Base-by-base conservation (phyloP, 2,329 filamentous ascomycete species). In the Teratosphaeria destructans region DNA sequence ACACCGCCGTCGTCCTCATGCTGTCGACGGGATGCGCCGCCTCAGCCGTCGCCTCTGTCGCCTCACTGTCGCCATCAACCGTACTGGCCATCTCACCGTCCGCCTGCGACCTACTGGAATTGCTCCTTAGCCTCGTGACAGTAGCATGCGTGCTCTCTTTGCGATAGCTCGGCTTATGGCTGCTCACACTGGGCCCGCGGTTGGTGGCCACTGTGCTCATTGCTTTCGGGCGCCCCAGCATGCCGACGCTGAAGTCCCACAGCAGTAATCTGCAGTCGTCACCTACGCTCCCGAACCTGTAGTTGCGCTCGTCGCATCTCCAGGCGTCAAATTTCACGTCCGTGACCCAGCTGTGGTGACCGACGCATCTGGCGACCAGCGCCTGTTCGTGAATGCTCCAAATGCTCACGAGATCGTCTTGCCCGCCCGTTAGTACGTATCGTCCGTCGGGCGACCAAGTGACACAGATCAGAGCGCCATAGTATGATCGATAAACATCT, bases 391-490 rank as follows among this genome's bases (percentile, higher is more conserved):
- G 82, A 43, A 96, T 81, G 16, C 87, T 94, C 94, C 94, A 99
- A 66, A 99, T 96, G 0, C 91, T 95, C 12, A 99, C 88, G 10
- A 97, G 79, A 72, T 99, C 94, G 72, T 99, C 94, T 74, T 97
- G 93, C 4, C 94, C 92, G 57, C 94, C 94, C 0, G 94, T 96
- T 19, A 99, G 80, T 57, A 99, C 86, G 73, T 97, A 99, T 72
- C 95, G 93, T 57, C 91, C 92, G 70, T 99, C 94, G 10, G 94
- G 94, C 6, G 93, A 96, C 94, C 94, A 99, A 75, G 90, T 95
- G 2, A 96, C 91, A 70, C 91, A 96, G 53, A 88, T 88, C 62
- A 99, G 81, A 3, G 90, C 93, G 54, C 94, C 94, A 68, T 96
- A 99, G 76, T 96, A 99, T 58, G 90, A 90, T 67, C 87, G 85